These are phyloP conservation scores for Gossypium bickii DNA, from an alignment of 345 rosid genomes.

Conservation along the genomic window DNA sequence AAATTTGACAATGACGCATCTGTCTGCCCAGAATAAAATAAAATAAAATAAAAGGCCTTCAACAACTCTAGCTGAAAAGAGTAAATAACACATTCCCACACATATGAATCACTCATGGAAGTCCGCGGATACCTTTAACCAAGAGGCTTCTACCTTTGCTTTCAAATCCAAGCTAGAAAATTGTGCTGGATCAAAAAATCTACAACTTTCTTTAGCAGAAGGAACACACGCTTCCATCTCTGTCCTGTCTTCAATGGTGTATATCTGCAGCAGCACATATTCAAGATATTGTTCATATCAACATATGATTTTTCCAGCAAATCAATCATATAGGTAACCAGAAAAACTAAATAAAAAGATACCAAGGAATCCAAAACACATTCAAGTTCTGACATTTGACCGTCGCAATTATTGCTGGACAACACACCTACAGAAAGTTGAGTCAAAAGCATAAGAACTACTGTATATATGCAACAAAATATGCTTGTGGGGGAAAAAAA, in stretches of 20 bases:
- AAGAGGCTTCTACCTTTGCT: conserved; percentile 46
- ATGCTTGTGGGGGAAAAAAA: background rate
- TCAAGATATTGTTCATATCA: conserved; percentile 8
- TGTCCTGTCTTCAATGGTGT: conserved; percentile 45
- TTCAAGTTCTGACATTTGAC: conserved; percentile 70
- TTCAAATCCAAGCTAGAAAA: conserved; percentile 40
- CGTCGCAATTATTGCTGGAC: conserved; percentile 44
- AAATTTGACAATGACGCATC: conserved; percentile 42
- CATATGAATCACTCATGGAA: background rate
- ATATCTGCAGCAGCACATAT: conserved; percentile 46
- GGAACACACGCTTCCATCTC: conserved; percentile 51
- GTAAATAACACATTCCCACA: background rate
- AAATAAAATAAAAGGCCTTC: conserved; percentile 18
- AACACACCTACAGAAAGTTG: conserved; percentile 39
- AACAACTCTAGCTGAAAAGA: background rate
- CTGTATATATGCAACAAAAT: background rate
- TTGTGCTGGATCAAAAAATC: conserved; percentile 49
- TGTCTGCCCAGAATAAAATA: conserved; percentile 40
- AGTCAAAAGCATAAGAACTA: background rate
- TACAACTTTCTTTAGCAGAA: conserved; percentile 47
- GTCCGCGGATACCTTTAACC: conserved; percentile 56
- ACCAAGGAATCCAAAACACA: conserved; percentile 74
- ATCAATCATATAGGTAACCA: background rate
- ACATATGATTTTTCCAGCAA: background rate
- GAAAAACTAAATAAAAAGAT: conserved; percentile 11